Evolutionary conservation across 2,329 filamentous ascomycete genomes (phyloP).

Genomic region (Cytospora mali): DNA sequence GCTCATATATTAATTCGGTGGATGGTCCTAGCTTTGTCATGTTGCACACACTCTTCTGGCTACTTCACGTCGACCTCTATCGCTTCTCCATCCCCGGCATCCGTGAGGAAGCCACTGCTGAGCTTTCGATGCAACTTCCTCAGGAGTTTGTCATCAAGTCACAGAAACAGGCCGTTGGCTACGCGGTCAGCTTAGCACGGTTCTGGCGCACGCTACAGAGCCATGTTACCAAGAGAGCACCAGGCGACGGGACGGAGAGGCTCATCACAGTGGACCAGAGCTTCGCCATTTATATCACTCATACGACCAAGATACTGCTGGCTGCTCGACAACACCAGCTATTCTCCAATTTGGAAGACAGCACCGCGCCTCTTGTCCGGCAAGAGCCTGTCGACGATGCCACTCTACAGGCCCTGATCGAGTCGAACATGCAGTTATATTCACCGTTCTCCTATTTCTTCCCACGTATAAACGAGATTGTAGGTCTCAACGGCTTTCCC

Average conservation of each 20-base stretch:
- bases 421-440: conserved; percentile 39
- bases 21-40: conserved; percentile 42
- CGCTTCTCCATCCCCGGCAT: conserved; percentile 43
- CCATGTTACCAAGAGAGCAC: conserved; percentile 34
- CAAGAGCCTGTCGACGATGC: conserved; percentile 38
- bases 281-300: conserved; percentile 32
- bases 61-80: conserved; percentile 44
- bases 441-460: conserved; percentile 37
- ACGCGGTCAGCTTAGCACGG: conserved; percentile 41
- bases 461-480: conserved; percentile 28
- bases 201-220: conserved; percentile 42
- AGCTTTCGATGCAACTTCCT: conserved; percentile 41
- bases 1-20: conserved; percentile 36
- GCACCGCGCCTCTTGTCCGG: conserved; percentile 42
- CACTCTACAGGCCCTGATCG: conserved; percentile 39
- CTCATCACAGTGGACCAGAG: conserved; percentile 28
- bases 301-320: conserved; percentile 37
- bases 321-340: conserved; percentile 41
- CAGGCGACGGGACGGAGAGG: conserved; percentile 24
- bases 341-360: conserved; percentile 40
- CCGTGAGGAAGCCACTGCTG: conserved; percentile 37
- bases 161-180: conserved; percentile 44
- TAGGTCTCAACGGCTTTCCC: conserved; percentile 16
- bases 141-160: conserved; percentile 41
- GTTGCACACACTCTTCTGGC: conserved; percentile 42